Conservation (phyloP, 768 basidiomycete genomes). For the Suillus alpinus region DNA sequence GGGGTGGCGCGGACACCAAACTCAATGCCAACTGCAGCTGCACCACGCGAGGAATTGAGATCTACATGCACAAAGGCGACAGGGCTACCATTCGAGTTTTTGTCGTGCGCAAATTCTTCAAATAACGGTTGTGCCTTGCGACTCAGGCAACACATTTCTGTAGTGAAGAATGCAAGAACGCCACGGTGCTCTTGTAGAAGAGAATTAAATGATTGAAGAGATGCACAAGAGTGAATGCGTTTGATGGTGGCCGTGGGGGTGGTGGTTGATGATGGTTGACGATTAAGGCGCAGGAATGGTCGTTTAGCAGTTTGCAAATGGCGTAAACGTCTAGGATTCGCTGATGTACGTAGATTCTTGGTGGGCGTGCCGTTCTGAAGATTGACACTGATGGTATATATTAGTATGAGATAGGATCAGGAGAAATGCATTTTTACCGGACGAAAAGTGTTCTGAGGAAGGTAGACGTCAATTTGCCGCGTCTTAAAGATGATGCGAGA, state of each 20-base stretch:
- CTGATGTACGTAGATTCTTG: background rate
- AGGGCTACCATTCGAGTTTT: slow-evolving; percentile 42
- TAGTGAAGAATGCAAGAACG: slow-evolving; percentile 80
- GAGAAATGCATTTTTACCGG: background rate
- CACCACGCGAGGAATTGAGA: slow-evolving; percentile 62
- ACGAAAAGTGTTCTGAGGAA: background rate
- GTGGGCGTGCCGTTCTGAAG: background rate
- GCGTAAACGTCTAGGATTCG: background rate
- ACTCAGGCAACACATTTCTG: slow-evolving; percentile 74
- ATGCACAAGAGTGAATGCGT: background rate
- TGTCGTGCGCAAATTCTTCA: slow-evolving; percentile 70
- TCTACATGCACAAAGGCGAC: slow-evolving; percentile 86
- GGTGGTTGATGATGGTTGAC: background rate
- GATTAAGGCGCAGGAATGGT: background rate
- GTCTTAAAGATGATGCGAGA: background rate
- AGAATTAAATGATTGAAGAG: slow-evolving; percentile 61
- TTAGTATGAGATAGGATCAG: background rate
- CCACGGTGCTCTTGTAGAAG: slow-evolving; percentile 66
- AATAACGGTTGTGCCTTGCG: slow-evolving; percentile 81
- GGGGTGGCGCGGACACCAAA: slow-evolving; percentile 77
- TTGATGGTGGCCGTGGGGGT: background rate
- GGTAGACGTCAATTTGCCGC: background rate
- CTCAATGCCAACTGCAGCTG: slow-evolving; percentile 50
- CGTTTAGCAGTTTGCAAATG: background rate
- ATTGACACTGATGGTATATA: background rate